Evolutionary conservation across 345 rosid species (phyloP).

Genomic region (Aegle marmelos): DNA sequence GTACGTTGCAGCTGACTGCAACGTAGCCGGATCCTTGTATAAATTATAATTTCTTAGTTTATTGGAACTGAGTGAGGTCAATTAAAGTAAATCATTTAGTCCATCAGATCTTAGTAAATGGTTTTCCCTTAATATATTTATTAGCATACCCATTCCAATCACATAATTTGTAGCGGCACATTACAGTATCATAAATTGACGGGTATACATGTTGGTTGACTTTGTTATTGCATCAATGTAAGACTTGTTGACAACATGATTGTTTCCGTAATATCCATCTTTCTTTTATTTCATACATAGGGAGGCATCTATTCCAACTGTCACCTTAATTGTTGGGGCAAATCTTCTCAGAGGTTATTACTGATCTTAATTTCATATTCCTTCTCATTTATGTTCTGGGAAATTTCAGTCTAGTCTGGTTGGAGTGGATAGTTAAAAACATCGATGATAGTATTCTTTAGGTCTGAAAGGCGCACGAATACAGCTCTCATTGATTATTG

Average conservation of each 20-base stretch:
- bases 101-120: background rate
- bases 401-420: background rate
- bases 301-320: conserved; percentile 42
- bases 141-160: background rate
- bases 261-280: background rate
- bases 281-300: conserved; percentile 16
- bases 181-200: no score
- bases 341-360: conserved; percentile 40
- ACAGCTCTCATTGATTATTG: conserved; percentile 17
- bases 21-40: no score
- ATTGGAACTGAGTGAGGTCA: background rate
- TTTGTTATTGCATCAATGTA: background rate
- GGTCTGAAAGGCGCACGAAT: conserved; percentile 46
- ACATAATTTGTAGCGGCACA: background rate
- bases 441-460: conserved; percentile 4
- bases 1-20: no score
- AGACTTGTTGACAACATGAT: background rate
- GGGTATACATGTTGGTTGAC: background rate
- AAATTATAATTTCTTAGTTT: background rate
- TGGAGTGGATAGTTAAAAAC: background rate
- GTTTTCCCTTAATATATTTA: background rate
- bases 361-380: background rate
- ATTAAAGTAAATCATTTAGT: background rate
- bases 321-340: conserved; percentile 42
- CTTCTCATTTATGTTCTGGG: background rate